Conservation (phyloP, 1,284 basidiomycete species). For the Cronartium ribicola region DNA sequence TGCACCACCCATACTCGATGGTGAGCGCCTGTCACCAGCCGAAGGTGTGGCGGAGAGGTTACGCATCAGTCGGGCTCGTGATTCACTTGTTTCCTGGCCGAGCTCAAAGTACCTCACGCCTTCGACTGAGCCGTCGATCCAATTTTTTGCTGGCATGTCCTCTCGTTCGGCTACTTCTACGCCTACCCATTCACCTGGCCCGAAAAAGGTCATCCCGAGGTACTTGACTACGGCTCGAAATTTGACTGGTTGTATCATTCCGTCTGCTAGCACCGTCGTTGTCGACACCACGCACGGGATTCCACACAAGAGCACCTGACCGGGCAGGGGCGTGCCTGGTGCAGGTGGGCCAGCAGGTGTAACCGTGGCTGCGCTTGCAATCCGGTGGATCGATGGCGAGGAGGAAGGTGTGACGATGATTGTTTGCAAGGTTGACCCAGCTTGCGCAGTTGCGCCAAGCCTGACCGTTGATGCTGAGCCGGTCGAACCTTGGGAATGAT, state of each 20-base stretch:
- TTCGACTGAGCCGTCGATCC: constrained; percentile 75
- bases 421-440: not conserved
- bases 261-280: constrained; percentile 13
- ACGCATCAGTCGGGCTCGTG: constrained; percentile 12
- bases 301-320: constrained; percentile 22
- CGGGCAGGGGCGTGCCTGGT: constrained; percentile 14
- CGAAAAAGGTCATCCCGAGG: constrained; percentile 74
- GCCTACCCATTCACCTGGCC: constrained; percentile 80
- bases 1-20: no score
- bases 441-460: not conserved
- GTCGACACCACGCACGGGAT: constrained; percentile 38
- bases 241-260: constrained; percentile 62
- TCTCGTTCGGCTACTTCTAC: constrained; percentile 74
- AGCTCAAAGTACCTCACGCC: constrained; percentile 78
- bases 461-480: constrained; percentile 22
- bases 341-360: not conserved
- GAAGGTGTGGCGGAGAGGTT: constrained; percentile 32
- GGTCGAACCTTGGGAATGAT: constrained; percentile 23
- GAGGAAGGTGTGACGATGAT: constrained; percentile 30
- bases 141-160: constrained; percentile 61
- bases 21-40: not conserved
- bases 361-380: not conserved
- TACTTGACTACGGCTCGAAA: constrained; percentile 83
- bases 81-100: constrained; percentile 46
- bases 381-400: constrained; percentile 1